Percentiles rank a stretch among this genome's conserved stretches.
phyloP scores from a whole-genome alignment of 2,329 filamentous ascomycete genomes.

The Colletotrichum tropicale region DNA sequence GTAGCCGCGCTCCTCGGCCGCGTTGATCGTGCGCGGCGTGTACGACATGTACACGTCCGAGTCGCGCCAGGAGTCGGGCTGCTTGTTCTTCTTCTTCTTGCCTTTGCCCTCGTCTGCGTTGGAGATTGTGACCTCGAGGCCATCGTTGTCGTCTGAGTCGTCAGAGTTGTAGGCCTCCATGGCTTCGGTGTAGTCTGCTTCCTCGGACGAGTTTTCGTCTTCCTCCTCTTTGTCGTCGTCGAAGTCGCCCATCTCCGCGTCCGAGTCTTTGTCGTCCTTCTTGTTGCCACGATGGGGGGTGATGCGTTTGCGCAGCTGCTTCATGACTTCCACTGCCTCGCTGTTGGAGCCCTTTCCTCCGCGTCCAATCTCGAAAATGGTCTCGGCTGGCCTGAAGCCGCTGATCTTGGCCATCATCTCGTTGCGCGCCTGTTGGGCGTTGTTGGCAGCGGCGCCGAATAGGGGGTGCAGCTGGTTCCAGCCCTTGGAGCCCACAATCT shows the following conservation, averaged over 20 bases:
- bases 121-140: conserved; percentile 74
- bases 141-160: conserved; percentile 60
- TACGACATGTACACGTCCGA: conserved; percentile 97
- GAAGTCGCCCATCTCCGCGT: conserved; percentile 32
- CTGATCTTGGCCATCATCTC: conserved; percentile 90
- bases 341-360: conserved; percentile 66
- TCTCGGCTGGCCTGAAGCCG: conserved; percentile 87
- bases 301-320: conserved; percentile 71
- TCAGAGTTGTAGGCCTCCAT: conserved; percentile 38
- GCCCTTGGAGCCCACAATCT: conserved; percentile 70
- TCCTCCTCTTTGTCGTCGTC: conserved; percentile 38
- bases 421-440: conserved; percentile 73
- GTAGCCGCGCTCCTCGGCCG: conserved; percentile 90
- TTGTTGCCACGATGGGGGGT: conserved; percentile 54
- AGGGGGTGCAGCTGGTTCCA: conserved; percentile 81
- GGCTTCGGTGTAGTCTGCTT: conserved; percentile 32
- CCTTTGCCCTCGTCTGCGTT: conserved; percentile 53
- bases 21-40: conserved; percentile 78
- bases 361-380: conserved; percentile 92
- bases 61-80: conserved; percentile 52
- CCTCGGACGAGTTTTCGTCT: conserved; percentile 33
- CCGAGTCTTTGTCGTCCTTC: conserved; percentile 39
- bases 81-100: conserved; percentile 52
- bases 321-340: conserved; percentile 78
- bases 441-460: conserved; percentile 73